Percentiles rank a stretch among this genome's conserved stretches.
Conservation (phyloP, 2,329 filamentous ascomycete genomes). For the Tothia fuscella region DNA sequence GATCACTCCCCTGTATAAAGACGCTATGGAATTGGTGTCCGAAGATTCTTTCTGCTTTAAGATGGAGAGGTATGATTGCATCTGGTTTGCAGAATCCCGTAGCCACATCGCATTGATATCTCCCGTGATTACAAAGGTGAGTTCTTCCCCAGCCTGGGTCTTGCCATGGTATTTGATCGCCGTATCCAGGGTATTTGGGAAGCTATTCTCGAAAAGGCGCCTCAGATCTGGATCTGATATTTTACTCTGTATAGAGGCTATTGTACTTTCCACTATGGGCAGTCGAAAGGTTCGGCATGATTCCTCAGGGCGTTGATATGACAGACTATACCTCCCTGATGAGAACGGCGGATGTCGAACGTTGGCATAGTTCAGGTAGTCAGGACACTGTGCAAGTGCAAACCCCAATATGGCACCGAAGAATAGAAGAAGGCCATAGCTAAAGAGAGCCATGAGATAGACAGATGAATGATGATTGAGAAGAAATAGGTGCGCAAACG, state of each 20-base stretch:
- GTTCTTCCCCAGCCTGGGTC: conserved; percentile 48
- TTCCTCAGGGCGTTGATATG: conserved; percentile 31
- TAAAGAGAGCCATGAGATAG: no score
- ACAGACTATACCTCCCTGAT: conserved; percentile 32
- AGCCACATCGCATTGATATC: conserved; percentile 48
- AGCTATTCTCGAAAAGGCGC: conserved; percentile 59
- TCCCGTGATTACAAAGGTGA: conserved; percentile 48
- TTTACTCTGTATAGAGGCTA: conserved; percentile 24
- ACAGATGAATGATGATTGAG: no score
- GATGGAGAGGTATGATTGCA: conserved; percentile 56
- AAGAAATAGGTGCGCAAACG: no score
- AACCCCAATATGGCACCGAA: no score
- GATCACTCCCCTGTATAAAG: conserved; percentile 57
- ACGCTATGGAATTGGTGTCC: conserved; percentile 48
- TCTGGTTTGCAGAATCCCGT: conserved; percentile 50
- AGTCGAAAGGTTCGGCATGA: conserved; percentile 37
- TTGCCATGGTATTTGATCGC: conserved; percentile 58
- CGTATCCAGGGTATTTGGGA: conserved; percentile 65
- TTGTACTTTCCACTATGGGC: conserved; percentile 28
- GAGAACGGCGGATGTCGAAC: conserved; percentile 30
- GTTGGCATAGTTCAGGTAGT: conserved; percentile 4
- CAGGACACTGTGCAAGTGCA: conserved; percentile 7
- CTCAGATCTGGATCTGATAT: conserved; percentile 49
- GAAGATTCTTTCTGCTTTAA: conserved; percentile 43
- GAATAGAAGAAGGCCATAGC: no score